Evolutionary conservation across 352 stramenopile species (phyloP), one percentile per base, ranked within the genome.

Genomic region (Phytophthora constricta): DNA sequence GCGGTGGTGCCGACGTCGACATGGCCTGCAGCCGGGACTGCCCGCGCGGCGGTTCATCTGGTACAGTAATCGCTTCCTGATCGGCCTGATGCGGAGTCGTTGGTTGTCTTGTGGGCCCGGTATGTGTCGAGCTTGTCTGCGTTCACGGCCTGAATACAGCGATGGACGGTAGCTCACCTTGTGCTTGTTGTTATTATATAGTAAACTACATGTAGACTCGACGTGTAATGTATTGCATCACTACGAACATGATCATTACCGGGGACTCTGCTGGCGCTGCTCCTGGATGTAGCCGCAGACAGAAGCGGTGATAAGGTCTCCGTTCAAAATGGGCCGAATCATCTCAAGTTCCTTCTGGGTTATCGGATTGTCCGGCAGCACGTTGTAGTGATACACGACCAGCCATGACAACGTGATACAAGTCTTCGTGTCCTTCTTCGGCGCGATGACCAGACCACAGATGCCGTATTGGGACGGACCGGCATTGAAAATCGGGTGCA

Each of bases 241-340:
- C 34, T 42, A 42, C n/a, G 11, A 31, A 22, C 31, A 47, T 49
- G 10, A 39, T 31, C 19, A 48, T n/a, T 19, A 51, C 3, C 47
- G 39, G n/a, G 39, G 27, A 19, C 48, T 71, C 22, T 76, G 62
- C 34, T 68, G 60, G 42, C 55, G 65, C 7, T 65, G 51, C 13
- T 77, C 25, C 25, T 74, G 60, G 50, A 82, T 70, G 62, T 76
- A 75, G 14, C 60, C 50, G 37, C 68, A 77, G 47, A 82, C 53
- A 11, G 68, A 57, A 1, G 74, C 63, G 14, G 68, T 75, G 46
- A 82, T 62, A 4, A 82, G 54, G 51, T 83, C 75, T n/a, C 75
- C 71, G 52, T 83, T 83, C n/a, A 79, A 20, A 62, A 80, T 78
- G 19, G 75, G 64, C 2, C 71, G 72, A 17, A 76, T 69, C 11